phyloP scores from a whole-genome alignment of 805 yeast species.

The Saturnispora quitensis region DNA sequence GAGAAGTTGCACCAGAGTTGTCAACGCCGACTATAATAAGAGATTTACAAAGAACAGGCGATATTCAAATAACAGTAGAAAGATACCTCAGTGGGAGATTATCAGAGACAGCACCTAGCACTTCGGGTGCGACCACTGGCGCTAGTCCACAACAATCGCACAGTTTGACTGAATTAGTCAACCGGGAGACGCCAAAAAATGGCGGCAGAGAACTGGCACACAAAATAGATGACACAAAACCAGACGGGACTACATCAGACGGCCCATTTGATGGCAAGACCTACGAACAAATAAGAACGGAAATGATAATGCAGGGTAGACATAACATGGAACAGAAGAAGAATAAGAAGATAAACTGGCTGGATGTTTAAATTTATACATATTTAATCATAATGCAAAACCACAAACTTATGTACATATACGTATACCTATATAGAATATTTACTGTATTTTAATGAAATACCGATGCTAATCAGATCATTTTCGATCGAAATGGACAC shows the following conservation, averaged over 20 bases:
- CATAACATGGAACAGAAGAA: conserved; percentile 1
- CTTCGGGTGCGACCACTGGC: conserved; percentile 17
- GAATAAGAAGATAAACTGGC: background rate
- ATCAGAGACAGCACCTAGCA: conserved; percentile 42
- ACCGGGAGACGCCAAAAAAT: background rate
- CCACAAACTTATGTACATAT: background rate
- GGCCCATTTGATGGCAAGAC: conserved; percentile 33
- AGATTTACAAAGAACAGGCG: conserved; percentile 69
- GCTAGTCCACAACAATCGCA: background rate
- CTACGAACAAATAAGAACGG: conserved; percentile 41
- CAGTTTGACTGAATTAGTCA: background rate
- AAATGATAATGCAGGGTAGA: conserved; percentile 56
- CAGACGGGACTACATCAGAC: conserved; percentile 4
- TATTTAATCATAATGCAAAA: background rate
- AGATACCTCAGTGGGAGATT: conserved; percentile 44
- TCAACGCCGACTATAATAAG: conserved; percentile 60
- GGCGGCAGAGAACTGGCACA: background rate
- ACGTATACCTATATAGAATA: background rate
- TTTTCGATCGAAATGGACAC: conserved; percentile 29
- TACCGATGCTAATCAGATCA: background rate
- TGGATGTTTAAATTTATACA: background rate
- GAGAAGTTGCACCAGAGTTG: conserved; percentile 68
- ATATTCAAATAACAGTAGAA: conserved; percentile 74
- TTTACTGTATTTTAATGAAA: background rate
- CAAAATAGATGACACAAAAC: background rate